Conservation (phyloP, 495 filamentous ascomycete genomes). For the Penicillium macrosclerotiorum region DNA sequence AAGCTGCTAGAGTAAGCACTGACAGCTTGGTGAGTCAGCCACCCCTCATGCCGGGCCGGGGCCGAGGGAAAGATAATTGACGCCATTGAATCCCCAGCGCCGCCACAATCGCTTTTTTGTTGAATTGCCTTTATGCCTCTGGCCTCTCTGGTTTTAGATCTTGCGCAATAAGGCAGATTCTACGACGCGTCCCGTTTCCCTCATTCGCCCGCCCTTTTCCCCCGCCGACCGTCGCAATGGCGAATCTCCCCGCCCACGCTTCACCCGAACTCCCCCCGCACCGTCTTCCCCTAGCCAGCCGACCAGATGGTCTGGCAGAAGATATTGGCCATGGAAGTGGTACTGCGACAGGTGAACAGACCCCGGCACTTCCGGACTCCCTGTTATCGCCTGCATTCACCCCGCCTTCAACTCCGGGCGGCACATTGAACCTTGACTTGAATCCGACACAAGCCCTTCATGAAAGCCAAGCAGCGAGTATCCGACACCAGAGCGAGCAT, state of each 20-base stretch:
- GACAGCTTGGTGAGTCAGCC: slow-evolving; percentile 24
- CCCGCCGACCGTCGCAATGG: slow-evolving; percentile 35
- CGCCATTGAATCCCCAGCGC: slow-evolving; percentile 13
- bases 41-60: slow-evolving; percentile 21
- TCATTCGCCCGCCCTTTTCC: slow-evolving; percentile 10
- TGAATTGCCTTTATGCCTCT: slow-evolving; percentile 1
- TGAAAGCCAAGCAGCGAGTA: slow-evolving; percentile 25
- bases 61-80: slow-evolving; percentile 17
- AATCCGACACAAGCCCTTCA: slow-evolving; percentile 42
- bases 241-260: slow-evolving; percentile 50
- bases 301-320: slow-evolving; percentile 15
- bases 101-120: slow-evolving; percentile 1
- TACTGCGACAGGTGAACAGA: slow-evolving; percentile 23
- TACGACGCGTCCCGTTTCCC: not conserved
- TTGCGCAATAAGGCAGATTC: not conserved
- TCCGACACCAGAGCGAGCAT: slow-evolving; percentile 37
- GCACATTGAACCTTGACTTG: slow-evolving; percentile 44
- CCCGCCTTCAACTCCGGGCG: slow-evolving; percentile 70
- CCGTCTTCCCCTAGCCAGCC: slow-evolving; percentile 20
- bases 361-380: slow-evolving; percentile 46
- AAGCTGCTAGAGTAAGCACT: slow-evolving; percentile 28
- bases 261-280: slow-evolving; percentile 51
- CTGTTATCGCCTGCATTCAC: slow-evolving; percentile 77
- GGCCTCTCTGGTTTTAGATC: not conserved
- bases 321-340: slow-evolving; percentile 24